phyloP scores from a whole-genome alignment of 441 rosid species.

The Populus trichocarpa region DNA sequence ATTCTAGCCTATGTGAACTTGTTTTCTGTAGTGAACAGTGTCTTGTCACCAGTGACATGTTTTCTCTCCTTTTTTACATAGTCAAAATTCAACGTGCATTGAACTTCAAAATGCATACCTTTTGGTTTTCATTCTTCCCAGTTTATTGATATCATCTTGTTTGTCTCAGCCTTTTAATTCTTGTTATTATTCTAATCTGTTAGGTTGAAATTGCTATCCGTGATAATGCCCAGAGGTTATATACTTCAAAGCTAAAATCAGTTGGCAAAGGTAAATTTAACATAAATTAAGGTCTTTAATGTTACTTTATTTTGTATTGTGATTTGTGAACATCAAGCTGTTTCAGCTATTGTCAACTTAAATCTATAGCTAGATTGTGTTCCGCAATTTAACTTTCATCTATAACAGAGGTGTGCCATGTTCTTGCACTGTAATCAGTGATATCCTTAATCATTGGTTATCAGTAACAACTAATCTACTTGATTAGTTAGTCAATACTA shows the following conservation, averaged over 20 bases:
- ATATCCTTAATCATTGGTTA: not conserved
- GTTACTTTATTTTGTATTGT: not conserved
- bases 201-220: slow-evolving; percentile 97
- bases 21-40: not conserved
- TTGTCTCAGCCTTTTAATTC: not conserved
- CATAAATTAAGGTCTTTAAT: slow-evolving; percentile 2
- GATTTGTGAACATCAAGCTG: not conserved
- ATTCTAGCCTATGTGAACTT: not conserved
- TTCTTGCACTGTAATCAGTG: not conserved
- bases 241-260: slow-evolving; percentile 63
- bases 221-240: slow-evolving; percentile 89
- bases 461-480: not conserved
- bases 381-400: not conserved
- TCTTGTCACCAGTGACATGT: not conserved
- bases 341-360: not conserved
- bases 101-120: not conserved
- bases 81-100: not conserved
- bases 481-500: not conserved
- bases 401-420: not conserved
- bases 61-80: not conserved
- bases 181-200: too few relatives aligned
- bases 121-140: not conserved
- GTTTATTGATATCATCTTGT: not conserved
- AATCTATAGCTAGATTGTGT: not conserved
- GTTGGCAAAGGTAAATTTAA: slow-evolving; percentile 68